phyloP scores from a whole-genome alignment of 2,329 filamentous ascomycete genomes.

The Sporothrix pseudoabietina region DNA sequence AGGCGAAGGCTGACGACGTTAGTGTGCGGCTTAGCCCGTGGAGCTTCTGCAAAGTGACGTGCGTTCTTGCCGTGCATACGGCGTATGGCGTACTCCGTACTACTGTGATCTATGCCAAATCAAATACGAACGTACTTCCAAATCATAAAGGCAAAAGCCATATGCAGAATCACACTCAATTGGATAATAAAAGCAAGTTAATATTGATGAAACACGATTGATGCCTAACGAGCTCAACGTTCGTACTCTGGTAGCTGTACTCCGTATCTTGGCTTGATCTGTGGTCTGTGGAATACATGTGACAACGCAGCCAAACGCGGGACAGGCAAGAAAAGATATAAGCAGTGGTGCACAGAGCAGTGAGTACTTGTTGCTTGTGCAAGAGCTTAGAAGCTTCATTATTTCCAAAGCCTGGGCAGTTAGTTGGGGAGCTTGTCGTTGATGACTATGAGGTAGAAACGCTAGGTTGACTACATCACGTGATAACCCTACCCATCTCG shows the following conservation, averaged over 20 bases:
- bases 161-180: background rate
- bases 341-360: no score
- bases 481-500: background rate
- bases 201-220: background rate
- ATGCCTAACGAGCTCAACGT: background rate
- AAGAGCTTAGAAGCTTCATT: no score
- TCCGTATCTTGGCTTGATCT: no score
- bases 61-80: background rate
- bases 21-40: slow-evolving; percentile 25
- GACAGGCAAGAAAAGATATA: background rate
- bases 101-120: no score
- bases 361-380: no score
- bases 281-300: background rate
- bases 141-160: background rate
- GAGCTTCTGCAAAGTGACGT: background rate
- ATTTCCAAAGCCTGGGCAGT: no score
- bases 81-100: background rate
- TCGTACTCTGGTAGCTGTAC: background rate
- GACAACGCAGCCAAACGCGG: background rate
- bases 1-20: slow-evolving; percentile 18
- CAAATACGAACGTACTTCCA: background rate
- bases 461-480: background rate
- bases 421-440: background rate
- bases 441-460: no score
- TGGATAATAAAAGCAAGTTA: background rate